Evolutionary conservation across 129 eudicot genomes (phyloP).

Genomic region (Smallanthus sonchifolius): DNA sequence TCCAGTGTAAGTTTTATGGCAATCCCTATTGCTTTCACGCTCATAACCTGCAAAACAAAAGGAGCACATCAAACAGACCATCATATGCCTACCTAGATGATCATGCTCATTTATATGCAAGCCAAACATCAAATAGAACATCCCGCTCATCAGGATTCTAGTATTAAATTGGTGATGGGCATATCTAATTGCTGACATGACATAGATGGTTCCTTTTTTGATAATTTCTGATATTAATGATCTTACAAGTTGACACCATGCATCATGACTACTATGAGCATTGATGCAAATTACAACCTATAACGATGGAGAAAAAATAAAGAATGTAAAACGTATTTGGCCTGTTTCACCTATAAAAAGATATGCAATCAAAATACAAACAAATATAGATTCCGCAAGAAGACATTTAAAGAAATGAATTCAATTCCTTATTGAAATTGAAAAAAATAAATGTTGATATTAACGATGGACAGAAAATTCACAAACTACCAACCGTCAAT

Average conservation of each 20-base stretch:
- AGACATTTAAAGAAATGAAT: slow-evolving; percentile 9
- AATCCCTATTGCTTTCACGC: slow-evolving; percentile 76
- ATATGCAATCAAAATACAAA: background rate
- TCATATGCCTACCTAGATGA: background rate
- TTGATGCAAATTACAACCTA: background rate
- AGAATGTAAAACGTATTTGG: background rate
- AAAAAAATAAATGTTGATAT: background rate
- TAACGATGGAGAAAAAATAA: background rate
- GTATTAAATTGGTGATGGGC: background rate
- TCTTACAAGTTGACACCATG: background rate
- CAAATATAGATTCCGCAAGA: background rate
- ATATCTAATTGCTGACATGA: background rate
- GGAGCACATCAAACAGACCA: background rate
- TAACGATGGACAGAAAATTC: background rate
- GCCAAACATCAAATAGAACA: background rate
- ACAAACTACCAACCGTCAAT: slow-evolving; percentile 59
- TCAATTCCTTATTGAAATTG: background rate
- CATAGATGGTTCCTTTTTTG: too few relatives aligned
- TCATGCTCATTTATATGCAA: background rate
- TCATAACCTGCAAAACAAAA: slow-evolving; percentile 64
- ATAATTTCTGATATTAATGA: too few relatives aligned
- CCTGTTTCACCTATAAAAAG: background rate
- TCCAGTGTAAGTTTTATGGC: slow-evolving; percentile 79
- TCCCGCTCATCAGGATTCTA: background rate
- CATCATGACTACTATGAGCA: background rate